A percentile compares a stretch with the other conserved stretches of the same genome.
phyloP scores from a whole-genome alignment of 768 basidiomycete genomes.

The Termitomyces eurrhizus region DNA sequence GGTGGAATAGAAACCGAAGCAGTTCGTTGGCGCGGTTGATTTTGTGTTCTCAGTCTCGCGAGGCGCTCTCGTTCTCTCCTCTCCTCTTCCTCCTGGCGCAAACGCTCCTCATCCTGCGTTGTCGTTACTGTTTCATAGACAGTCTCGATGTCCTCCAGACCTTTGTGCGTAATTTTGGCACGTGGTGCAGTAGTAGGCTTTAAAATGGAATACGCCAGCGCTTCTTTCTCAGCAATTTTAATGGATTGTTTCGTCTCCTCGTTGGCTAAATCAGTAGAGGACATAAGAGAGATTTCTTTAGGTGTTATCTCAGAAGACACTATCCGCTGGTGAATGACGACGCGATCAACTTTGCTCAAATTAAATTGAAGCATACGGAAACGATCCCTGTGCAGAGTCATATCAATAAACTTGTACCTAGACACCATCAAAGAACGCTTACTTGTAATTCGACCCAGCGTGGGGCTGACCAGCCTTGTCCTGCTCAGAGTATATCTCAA shows the following conservation, averaged over 20 bases:
- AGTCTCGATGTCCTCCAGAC: slow-evolving; percentile 86
- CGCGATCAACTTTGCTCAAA: slow-evolving; percentile 77
- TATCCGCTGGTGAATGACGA: slow-evolving; percentile 75
- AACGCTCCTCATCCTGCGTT: slow-evolving; percentile 49
- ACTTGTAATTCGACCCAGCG: slow-evolving; percentile 83
- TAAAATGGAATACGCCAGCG: slow-evolving; percentile 81
- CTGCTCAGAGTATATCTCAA: slow-evolving; percentile 70
- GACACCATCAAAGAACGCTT: slow-evolving; percentile 14
- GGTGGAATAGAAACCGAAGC: slow-evolving; percentile 64
- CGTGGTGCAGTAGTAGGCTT: slow-evolving; percentile 63
- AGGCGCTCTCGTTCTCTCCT: slow-evolving; percentile 66
- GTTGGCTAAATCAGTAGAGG: slow-evolving; percentile 84
- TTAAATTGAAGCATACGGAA: slow-evolving; percentile 91
- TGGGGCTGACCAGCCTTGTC: slow-evolving; percentile 65
- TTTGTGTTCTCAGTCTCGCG: slow-evolving; percentile 52
- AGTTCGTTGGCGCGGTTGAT: slow-evolving; percentile 44
- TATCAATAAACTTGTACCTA: background rate
- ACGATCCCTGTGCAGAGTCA: slow-evolving; percentile 57
- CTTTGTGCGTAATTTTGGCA: slow-evolving; percentile 90
- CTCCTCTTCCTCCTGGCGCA: slow-evolving; percentile 64
- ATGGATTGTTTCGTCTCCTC: slow-evolving; percentile 84
- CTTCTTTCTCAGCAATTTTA: slow-evolving; percentile 76
- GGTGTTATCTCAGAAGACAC: slow-evolving; percentile 62
- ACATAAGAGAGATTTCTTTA: slow-evolving; percentile 76
- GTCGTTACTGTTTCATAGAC: slow-evolving; percentile 45